Conservation (phyloP, 2,329 filamentous ascomycete species). For the Beauveria medogensis region DNA sequence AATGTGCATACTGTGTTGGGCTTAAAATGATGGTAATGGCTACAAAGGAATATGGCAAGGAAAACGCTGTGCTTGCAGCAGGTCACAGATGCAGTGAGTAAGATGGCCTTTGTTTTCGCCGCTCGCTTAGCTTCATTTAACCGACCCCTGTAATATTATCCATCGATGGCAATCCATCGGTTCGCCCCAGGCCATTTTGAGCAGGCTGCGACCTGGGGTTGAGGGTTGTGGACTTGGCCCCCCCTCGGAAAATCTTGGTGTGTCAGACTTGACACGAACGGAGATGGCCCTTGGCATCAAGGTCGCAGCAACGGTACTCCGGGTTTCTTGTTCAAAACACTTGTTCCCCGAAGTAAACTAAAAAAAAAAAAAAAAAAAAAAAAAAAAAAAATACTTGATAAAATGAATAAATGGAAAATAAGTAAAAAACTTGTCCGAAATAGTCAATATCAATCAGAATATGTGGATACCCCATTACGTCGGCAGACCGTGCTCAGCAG, state of each 20-base stretch:
- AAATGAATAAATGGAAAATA: neutral
- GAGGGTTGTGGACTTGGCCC: neutral
- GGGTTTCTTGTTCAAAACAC: constrained; percentile 6
- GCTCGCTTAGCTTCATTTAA: neutral
- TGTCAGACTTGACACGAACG: constrained; percentile 5
- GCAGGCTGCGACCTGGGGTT: neutral
- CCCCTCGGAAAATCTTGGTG: neutral
- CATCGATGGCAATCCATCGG: neutral
- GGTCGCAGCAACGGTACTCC: neutral
- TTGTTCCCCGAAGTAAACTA: neutral
- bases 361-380: neutral
- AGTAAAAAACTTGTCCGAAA: neutral
- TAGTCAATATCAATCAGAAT: neutral
- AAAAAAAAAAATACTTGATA: neutral
- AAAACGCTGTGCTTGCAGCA: too few relatives aligned
- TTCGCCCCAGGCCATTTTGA: neutral
- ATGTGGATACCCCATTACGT: neutral
- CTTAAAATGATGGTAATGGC: too few relatives aligned
- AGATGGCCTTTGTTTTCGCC: neutral
- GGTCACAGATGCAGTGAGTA: neutral
- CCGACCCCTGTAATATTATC: neutral
- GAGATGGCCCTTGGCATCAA: neutral
- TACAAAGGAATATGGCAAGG: too few relatives aligned
- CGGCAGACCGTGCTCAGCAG: neutral
- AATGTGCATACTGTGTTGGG: neutral